These are phyloP conservation scores for Ophiostoma piceae DNA, from an alignment of 2,329 filamentous ascomycete species.

Conservation along the genomic window DNA sequence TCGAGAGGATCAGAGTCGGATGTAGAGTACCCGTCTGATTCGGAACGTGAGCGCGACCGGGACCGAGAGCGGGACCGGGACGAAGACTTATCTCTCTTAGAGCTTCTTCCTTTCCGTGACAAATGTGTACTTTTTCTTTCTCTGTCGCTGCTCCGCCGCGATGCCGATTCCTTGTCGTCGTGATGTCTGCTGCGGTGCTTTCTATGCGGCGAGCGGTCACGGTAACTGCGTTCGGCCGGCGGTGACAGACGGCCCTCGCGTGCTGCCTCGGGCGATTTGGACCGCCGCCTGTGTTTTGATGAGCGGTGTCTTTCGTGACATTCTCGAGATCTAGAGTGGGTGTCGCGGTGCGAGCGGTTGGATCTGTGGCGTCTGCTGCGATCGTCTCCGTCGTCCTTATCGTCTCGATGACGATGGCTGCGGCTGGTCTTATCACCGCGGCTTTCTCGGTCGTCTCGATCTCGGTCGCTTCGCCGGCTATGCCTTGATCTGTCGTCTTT, in stretches of 20 bases:
- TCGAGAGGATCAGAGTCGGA: conserved; percentile 23
- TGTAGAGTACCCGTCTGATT: not conserved
- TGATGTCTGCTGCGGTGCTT: not conserved
- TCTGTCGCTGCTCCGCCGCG: not conserved
- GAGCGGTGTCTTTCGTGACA: not conserved
- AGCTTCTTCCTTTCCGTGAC: not conserved
- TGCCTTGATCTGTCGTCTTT: not conserved
- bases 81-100: not conserved
- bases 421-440: not conserved
- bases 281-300: conserved; percentile 16
- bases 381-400: not conserved
- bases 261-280: not conserved
- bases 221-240: not conserved
- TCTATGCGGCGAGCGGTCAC: not conserved
- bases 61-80: not conserved
- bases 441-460: not conserved
- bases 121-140: not conserved
- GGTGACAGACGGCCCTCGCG: not conserved
- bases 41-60: not conserved
- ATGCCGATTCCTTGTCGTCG: not conserved
- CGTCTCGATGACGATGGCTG: not conserved
- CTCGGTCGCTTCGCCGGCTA: not conserved
- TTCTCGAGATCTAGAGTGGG: not conserved
- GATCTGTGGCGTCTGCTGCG: not conserved
- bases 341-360: not conserved